Evolutionary conservation across 2,329 filamentous ascomycete species (phyloP).

Genomic region (Coniochaeta hoffmannii): DNA sequence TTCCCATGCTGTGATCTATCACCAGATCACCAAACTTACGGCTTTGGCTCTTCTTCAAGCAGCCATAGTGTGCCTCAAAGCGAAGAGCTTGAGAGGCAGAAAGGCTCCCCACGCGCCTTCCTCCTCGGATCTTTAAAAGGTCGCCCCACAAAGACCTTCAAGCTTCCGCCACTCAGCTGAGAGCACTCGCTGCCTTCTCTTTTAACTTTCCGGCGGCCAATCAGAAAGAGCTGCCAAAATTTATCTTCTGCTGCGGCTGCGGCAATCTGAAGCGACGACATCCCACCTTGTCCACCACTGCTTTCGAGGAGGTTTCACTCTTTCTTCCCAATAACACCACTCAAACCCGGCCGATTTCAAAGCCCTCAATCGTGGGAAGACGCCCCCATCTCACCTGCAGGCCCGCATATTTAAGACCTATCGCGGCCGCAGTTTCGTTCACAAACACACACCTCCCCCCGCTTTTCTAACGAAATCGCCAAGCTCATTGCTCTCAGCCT

Average conservation of each 20-base stretch:
- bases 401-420: not conserved
- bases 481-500: slow-evolving; percentile 2
- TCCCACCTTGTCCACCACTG: not conserved
- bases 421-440: not conserved
- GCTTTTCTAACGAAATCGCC: not conserved
- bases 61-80: too few species aligned
- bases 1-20: too few species aligned
- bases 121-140: not conserved
- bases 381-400: not conserved
- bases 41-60: too few species aligned
- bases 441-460: not conserved
- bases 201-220: not conserved
- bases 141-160: not conserved
- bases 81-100: too few species aligned
- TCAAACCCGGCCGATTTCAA: not conserved
- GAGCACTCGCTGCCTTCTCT: not conserved
- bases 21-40: too few species aligned
- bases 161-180: not conserved
- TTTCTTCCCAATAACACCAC: not conserved
- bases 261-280: not conserved
- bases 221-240: not conserved
- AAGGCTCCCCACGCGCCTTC: too few species aligned
- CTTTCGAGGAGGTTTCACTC: not conserved
- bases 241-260: not conserved
- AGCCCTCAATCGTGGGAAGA: not conserved